Conservation (phyloP, 2,329 filamentous ascomycete species). For the Paecilomyces niveus region DNA sequence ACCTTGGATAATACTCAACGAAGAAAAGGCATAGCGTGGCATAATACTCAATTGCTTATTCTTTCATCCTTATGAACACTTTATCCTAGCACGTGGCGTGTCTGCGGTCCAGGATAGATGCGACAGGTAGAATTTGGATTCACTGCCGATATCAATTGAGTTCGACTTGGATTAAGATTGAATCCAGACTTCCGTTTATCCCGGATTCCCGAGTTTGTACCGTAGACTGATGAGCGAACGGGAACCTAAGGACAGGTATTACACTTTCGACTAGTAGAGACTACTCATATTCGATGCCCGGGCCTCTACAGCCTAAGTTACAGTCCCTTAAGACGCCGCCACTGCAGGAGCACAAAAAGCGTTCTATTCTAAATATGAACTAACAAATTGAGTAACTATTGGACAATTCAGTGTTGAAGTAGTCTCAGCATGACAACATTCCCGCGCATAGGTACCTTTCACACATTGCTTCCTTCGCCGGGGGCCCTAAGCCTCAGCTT, state of each 20-base stretch:
- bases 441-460: neutral
- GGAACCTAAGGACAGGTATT: no score
- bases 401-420: neutral
- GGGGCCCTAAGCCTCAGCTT: neutral
- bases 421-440: neutral
- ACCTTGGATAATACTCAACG: neutral
- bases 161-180: neutral
- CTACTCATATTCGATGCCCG: neutral
- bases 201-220: no score
- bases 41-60: neutral
- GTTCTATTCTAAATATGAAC: neutral
- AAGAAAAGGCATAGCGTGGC: neutral
- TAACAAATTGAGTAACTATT: neutral
- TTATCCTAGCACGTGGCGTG: neutral
- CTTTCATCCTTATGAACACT: neutral
- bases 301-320: neutral
- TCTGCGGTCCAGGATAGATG: neutral
- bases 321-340: neutral
- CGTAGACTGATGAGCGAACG: no score
- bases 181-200: neutral
- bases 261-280: no score
- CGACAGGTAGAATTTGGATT: neutral
- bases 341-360: neutral
- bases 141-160: neutral
- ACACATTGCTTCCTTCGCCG: neutral